Conservation (phyloP, 345 rosid species). For the Brassica cretica region DNA sequence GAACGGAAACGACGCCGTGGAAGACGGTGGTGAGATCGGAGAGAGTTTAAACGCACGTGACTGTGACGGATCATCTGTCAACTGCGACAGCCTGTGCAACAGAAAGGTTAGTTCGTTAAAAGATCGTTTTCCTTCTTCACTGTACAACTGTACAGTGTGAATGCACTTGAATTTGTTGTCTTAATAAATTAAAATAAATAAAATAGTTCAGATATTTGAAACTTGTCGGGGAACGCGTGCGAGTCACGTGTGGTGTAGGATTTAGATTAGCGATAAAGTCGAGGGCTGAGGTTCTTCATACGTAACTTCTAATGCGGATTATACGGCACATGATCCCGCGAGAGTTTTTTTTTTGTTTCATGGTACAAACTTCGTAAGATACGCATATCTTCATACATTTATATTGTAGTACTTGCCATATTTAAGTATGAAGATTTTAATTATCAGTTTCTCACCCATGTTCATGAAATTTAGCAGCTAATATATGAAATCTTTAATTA, state of each 20-base stretch:
- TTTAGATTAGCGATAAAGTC: conserved; percentile 17
- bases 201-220: conserved; percentile 7
- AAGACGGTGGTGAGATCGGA: conserved; percentile 33
- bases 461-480: neutral
- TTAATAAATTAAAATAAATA: neutral
- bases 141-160: conserved; percentile 31
- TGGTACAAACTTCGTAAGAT: conserved; percentile 18
- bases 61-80: conserved; percentile 51
- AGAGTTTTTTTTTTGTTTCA: conserved; percentile 8
- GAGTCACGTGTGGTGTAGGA: conserved; percentile 47
- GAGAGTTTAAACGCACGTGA: conserved; percentile 41
- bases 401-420: neutral
- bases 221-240: conserved; percentile 38
- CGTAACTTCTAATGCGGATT: conserved; percentile 42
- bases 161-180: conserved; percentile 8
- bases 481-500: neutral
- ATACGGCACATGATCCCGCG: conserved; percentile 49
- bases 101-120: conserved; percentile 47
- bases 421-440: neutral
- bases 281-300: conserved; percentile 41
- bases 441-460: conserved; percentile 21
- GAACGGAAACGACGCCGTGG: conserved; percentile 50
- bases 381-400: conserved; percentile 27
- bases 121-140: conserved; percentile 12
- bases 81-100: conserved; percentile 40